Evolutionary conservation across 495 filamentous ascomycete species (phyloP), one percentile per base, ranked within the genome.

Genomic region (Tuber brumale): DNA sequence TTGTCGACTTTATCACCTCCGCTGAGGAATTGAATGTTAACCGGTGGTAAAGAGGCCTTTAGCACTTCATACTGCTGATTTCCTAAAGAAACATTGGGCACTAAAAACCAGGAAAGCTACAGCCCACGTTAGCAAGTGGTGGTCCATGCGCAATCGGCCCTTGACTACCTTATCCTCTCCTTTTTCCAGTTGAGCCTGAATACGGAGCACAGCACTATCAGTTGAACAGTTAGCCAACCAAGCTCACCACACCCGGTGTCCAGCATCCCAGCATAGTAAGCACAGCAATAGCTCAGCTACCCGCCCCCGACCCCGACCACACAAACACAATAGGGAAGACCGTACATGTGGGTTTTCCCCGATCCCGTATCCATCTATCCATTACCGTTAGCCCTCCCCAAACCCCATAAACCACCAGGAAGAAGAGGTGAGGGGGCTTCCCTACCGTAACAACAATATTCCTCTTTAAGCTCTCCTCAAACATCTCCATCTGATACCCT

Each of bases 301-400:
- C 57, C 57, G 27, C 16, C 27, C 31, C 16, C 14, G 27, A 19
- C 27, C 31, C 16, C 14, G 27, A 19, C 57, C 27, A 35, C 12
- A 18, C 57, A 66, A 66, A 77, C 35, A 41, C 69, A 27, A 75
- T 41, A 72, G 23, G n/a, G 12, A 35, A 69, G 48, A 71, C 42
- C 57, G 82, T 90, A 94, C 94, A 97, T 90, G 75, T 92, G 91
- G 3, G 95, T 97, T 84, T 98, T 98, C 14, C 95, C 95, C 82
- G 89, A 93, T 2, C 94, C 94, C 0, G 94, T 97, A 81, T 95
- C 94, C 94, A 97, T 97, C 92, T 95, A 76, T 57, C 51, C 10
- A 51, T 45, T 35, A 27, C 73, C 19, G 3, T 66, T 45, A 70
- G 57, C 66, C 71, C 57, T 35, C 48, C 69, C 16, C 76, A 45